A percentile compares a stretch with the other conserved stretches of the same genome.
Evolutionary conservation across 176 grass and related monocot species (phyloP).

Genomic region (Bonia amplexicaulis): DNA sequence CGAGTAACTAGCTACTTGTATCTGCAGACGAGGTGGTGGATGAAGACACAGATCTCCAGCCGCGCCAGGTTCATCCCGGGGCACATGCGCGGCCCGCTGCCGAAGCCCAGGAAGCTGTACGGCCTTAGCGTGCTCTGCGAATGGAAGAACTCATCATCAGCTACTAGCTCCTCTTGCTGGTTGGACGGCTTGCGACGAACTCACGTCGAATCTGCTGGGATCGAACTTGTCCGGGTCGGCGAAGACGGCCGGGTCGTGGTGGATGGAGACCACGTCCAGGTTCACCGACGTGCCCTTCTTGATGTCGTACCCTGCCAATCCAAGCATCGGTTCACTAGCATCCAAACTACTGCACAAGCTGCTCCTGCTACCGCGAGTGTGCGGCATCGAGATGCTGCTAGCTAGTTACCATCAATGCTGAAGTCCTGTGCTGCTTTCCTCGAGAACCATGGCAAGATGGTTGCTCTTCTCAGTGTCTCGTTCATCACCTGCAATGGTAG

Average conservation of each 20-base stretch:
- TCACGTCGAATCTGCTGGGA: conserved; percentile 50
- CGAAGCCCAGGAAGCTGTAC: conserved; percentile 63
- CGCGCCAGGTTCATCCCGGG: conserved; percentile 55
- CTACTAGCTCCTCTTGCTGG: neutral
- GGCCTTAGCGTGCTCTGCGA: conserved; percentile 42
- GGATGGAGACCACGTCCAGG: conserved; percentile 73
- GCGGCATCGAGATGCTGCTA: neutral
- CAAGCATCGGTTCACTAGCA: too few species aligned
- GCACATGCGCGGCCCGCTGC: conserved; percentile 58
- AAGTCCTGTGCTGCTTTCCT: conserved; percentile 59
- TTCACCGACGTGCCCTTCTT: conserved; percentile 62
- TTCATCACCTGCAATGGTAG: conserved; percentile 37
- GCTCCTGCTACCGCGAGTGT: neutral
- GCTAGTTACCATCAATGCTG: conserved; percentile 44
- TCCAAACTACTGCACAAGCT: neutral
- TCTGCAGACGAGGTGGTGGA: conserved; percentile 55
- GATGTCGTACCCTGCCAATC: conserved; percentile 29
- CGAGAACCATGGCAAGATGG: conserved; percentile 69
- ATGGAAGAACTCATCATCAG: neutral
- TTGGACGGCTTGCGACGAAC: neutral
- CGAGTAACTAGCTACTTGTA: conserved; percentile 15
- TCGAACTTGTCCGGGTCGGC: conserved; percentile 40
- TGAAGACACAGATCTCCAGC: conserved; percentile 64
- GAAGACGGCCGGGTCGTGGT: conserved; percentile 61
- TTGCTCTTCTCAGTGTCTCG: conserved; percentile 62